Conservation (phyloP, 331 rosid species). For the Quercus lobata region DNA sequence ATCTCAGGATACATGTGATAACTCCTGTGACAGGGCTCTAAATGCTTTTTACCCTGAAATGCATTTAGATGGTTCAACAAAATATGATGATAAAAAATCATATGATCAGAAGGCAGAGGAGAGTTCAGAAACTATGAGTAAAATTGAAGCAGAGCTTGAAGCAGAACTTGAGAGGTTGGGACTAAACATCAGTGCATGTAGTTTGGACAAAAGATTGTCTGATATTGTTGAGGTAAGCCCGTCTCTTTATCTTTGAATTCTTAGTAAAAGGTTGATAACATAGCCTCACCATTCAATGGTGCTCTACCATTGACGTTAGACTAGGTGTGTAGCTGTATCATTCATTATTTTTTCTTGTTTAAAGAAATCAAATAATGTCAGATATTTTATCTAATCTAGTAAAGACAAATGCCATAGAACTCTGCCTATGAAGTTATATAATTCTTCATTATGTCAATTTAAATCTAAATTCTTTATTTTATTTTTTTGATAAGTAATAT, state of each 20-base stretch:
- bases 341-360: neutral
- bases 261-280: neutral
- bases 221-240: slow-evolving; percentile 62
- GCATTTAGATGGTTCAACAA: slow-evolving; percentile 27
- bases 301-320: neutral
- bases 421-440: neutral
- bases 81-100: slow-evolving; percentile 17
- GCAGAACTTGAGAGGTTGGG: slow-evolving; percentile 87
- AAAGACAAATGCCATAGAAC: neutral
- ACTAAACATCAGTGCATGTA: slow-evolving; percentile 40
- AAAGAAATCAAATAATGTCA: neutral
- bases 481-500: too few relatives aligned
- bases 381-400: neutral
- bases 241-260: slow-evolving; percentile 13
- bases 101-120: slow-evolving; percentile 50
- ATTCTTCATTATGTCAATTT: neutral
- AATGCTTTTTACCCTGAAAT: slow-evolving; percentile 44
- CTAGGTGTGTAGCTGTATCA: neutral
- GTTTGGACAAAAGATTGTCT: slow-evolving; percentile 31
- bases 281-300: neutral
- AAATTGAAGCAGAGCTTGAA: slow-evolving; percentile 96
- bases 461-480: too few relatives aligned
- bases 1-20: slow-evolving; percentile 40
- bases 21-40: slow-evolving; percentile 36
- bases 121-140: slow-evolving; percentile 52